Evolutionary conservation across 371 early-diverging fungal genomes (phyloP).

Genomic region (Cokeromyces recurvatus): DNA sequence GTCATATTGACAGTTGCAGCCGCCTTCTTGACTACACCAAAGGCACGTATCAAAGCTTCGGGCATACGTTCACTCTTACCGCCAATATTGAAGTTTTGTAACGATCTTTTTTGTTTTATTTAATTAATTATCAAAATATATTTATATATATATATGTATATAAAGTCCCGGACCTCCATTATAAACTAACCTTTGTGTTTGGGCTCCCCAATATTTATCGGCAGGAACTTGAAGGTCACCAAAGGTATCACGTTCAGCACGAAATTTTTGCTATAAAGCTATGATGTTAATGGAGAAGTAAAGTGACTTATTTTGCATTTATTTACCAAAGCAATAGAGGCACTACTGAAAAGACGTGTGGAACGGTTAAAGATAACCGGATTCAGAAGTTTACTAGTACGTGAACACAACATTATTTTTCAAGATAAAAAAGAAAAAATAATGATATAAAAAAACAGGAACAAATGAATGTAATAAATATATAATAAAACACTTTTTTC

Average conservation of each 20-base stretch:
- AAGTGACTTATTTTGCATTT: not conserved
- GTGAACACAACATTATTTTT: too few relatives aligned
- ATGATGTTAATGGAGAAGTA: not conserved
- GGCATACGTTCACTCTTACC: constrained; percentile 82
- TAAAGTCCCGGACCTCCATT: not conserved
- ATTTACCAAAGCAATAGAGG: constrained; percentile 25
- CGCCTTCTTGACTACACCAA: constrained; percentile 86
- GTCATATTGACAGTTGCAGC: constrained; percentile 81
- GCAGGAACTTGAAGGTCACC: constrained; percentile 84
- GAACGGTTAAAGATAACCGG: too few relatives aligned
- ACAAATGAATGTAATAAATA: too few relatives aligned
- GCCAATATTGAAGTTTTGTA: constrained; percentile 87
- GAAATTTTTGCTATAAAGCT: constrained; percentile 41
- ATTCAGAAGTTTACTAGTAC: too few relatives aligned
- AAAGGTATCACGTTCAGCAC: constrained; percentile 82
- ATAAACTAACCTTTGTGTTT: constrained; percentile 71
- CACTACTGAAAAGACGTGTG: constrained; percentile 29
- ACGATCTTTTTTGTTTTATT: too few relatives aligned
- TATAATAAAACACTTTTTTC: too few relatives aligned
- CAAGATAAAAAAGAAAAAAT: too few relatives aligned
- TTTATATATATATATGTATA: not conserved
- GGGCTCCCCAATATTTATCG: constrained; percentile 87
- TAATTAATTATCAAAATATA: too few relatives aligned
- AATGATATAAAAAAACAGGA: too few relatives aligned
- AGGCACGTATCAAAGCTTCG: constrained; percentile 75